These are phyloP conservation scores for Phaffomyces opuntiae DNA, from an alignment of 805 yeast genomes.

Conservation along the genomic window DNA sequence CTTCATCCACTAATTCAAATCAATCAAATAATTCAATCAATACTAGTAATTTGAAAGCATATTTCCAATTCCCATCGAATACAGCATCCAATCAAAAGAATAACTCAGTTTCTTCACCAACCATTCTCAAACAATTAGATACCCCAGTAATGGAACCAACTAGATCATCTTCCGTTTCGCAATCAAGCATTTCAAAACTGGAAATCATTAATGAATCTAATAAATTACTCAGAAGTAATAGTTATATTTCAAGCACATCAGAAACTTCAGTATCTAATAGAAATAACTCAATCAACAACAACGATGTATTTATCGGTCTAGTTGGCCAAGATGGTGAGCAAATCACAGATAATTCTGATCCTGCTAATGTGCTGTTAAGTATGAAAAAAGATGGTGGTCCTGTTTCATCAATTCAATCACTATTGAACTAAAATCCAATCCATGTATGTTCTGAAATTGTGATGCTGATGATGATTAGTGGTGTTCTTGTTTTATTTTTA, in stretches of 20 bases:
- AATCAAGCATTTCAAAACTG: background rate
- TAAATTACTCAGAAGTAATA: background rate
- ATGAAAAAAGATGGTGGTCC: constrained; percentile 16
- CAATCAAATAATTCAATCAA: background rate
- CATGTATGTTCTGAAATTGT: too few relatives aligned
- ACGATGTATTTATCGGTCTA: background rate
- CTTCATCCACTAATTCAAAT: constrained; percentile 2
- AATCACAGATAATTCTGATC: constrained; percentile 6
- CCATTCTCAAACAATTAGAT: background rate
- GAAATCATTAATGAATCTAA: background rate
- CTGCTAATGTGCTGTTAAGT: constrained; percentile 15
- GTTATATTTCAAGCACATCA: background rate
- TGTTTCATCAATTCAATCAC: constrained; percentile 18
- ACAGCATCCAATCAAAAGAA: background rate
- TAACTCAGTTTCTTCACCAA: background rate
- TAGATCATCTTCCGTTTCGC: background rate
- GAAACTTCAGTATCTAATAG: background rate
- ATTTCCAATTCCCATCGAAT: constrained; percentile 16
- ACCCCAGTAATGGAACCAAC: background rate
- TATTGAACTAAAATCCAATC: constrained; percentile 11
- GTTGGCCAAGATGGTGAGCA: too few relatives aligned
- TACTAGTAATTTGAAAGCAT: constrained; percentile 7
- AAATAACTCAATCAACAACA: background rate
- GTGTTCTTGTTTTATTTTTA: too few relatives aligned
- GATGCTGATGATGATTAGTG: too few relatives aligned